Evolutionary conservation across 2,329 filamentous ascomycete genomes (phyloP).

Genomic region (Fusarium sp.): DNA sequence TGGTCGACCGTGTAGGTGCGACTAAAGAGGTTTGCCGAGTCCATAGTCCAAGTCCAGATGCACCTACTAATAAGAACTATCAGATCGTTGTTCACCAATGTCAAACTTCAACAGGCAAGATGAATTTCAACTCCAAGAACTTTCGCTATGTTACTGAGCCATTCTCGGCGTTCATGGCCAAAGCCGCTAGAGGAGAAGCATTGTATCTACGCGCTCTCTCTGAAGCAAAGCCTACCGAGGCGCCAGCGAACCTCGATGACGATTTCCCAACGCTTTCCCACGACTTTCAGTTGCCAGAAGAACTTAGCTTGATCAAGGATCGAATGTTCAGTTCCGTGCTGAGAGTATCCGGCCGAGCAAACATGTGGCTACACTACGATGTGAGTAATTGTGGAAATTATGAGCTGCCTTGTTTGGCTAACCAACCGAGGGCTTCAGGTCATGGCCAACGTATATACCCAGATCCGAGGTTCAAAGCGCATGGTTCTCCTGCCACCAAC

Average conservation of each 20-base stretch:
- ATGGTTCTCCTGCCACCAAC: conserved; percentile 83
- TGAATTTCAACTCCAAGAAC: conserved; percentile 88
- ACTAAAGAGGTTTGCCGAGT: conserved; percentile 67
- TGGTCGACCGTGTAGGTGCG: conserved; percentile 71
- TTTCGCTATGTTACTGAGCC: conserved; percentile 79
- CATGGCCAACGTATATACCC: conserved; percentile 88
- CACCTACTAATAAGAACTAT: conserved; percentile 12
- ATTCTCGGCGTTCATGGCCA: conserved; percentile 76
- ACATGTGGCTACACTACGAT: conserved; percentile 93
- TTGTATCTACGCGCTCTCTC: conserved; percentile 87
- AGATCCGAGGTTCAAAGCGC: conserved; percentile 79
- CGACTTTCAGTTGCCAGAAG: conserved; percentile 78
- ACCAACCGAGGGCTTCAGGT: conserved; percentile 63
- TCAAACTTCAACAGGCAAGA: conserved; percentile 64
- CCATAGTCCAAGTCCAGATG: background rate
- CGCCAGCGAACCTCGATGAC: conserved; percentile 74
- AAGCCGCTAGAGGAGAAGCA: conserved; percentile 69
- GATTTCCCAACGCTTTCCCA: conserved; percentile 79
- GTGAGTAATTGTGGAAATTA: conserved; percentile 58
- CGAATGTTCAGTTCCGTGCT: conserved; percentile 83
- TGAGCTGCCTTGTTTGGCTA: conserved; percentile 3
- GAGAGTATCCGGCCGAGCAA: conserved; percentile 82
- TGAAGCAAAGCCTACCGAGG: conserved; percentile 73
- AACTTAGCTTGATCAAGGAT: conserved; percentile 70
- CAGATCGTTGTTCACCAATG: conserved; percentile 82